Conservation (phyloP, 73 alveolate species). For the Paramecium biaurelia region DNA sequence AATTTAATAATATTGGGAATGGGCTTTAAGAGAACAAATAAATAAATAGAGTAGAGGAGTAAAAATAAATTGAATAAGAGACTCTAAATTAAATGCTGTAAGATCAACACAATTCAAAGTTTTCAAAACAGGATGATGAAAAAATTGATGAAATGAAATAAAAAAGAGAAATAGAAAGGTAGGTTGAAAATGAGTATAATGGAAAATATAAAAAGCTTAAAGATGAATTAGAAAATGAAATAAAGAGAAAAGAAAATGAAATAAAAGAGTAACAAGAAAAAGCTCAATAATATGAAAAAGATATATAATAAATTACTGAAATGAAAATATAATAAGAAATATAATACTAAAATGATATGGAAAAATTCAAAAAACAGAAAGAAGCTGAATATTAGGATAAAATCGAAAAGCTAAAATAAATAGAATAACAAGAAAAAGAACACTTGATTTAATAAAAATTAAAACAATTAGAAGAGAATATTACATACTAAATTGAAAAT, state of each 20-base stretch:
- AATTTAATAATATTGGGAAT: no score
- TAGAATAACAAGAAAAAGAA: background rate
- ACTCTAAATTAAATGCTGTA: background rate
- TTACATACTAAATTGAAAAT: background rate
- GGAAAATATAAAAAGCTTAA: background rate
- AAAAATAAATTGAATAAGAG: background rate
- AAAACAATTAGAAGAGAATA: background rate
- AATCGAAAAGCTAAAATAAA: background rate
- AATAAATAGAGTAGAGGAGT: background rate
- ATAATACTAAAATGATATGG: background rate
- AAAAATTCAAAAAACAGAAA: background rate
- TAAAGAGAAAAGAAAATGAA: background rate
- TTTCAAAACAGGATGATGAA: background rate
- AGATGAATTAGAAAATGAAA: background rate
- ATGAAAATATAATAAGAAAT: background rate
- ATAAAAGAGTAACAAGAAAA: background rate
- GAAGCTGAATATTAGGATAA: background rate
- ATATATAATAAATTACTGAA: background rate
- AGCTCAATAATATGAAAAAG: background rate
- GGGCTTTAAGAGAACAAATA: no score
- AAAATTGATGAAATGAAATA: background rate
- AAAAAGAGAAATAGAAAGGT: background rate
- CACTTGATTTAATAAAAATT: background rate
- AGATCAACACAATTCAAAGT: no score
- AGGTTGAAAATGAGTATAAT: background rate